A percentile compares a stretch with the other conserved stretches of the same genome.
Conservation (phyloP, 148 eudicot species). For the Nepenthes mirabilis region DNA sequence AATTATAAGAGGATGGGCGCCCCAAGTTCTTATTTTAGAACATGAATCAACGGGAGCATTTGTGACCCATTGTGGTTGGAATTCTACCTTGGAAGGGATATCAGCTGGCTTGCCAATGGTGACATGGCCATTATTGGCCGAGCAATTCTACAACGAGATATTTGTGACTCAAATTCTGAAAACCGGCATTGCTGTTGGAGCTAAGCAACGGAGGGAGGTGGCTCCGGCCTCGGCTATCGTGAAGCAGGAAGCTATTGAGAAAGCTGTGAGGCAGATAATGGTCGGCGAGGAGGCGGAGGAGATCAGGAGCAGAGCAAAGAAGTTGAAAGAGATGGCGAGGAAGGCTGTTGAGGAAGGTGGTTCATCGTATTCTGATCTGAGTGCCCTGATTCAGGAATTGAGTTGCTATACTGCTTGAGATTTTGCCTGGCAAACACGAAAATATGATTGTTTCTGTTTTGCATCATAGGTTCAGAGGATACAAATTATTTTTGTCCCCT, state of each 20-base stretch:
- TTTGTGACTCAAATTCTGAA: conserved; percentile 17
- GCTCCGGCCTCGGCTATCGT: conserved; percentile 1
- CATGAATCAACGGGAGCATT: conserved; percentile 26
- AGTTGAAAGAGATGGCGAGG: conserved; percentile 21
- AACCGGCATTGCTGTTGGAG: conserved; percentile 23
- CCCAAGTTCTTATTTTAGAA: conserved; percentile 27
- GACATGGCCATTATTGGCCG: conserved; percentile 28
- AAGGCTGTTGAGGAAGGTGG: conserved; percentile 26
- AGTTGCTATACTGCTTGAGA: not conserved
- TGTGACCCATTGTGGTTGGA: conserved; percentile 41
- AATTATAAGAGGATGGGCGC: conserved; percentile 29
- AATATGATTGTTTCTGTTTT: too few relatives aligned
- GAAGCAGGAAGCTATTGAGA: conserved; percentile 7
- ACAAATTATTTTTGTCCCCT: too few relatives aligned
- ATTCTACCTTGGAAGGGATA: conserved; percentile 29
- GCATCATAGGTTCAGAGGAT: too few relatives aligned
- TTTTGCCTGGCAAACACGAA: too few relatives aligned
- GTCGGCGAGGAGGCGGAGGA: conserved; percentile 20
- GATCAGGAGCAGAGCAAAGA: conserved; percentile 15
- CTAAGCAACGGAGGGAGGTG: conserved; percentile 7
- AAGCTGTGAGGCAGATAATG: conserved; percentile 21
- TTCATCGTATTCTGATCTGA: conserved; percentile 15
- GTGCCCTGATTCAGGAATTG: conserved; percentile 5
- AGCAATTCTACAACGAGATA: conserved; percentile 28
- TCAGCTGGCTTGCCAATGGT: conserved; percentile 27